Percentiles rank a stretch among this genome's conserved stretches.
These are phyloP conservation scores for Dicorynia guianensis DNA, from an alignment of 306 rosid species.

Conservation along the genomic window DNA sequence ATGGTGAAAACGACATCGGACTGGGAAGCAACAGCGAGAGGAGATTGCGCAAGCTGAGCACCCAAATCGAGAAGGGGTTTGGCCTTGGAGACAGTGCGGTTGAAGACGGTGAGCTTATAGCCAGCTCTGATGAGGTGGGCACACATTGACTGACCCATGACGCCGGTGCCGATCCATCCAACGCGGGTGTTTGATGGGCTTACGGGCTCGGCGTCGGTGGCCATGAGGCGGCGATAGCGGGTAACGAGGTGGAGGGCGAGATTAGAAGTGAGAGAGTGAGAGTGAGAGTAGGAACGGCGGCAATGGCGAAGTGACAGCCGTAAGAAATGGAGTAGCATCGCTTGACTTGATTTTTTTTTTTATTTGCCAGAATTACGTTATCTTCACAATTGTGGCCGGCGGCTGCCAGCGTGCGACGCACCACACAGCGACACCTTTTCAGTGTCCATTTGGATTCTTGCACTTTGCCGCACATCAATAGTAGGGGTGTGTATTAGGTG, in stretches of 20 bases:
- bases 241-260: slow-evolving; percentile 7
- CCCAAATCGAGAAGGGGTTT: slow-evolving; percentile 83
- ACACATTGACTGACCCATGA: slow-evolving; percentile 93
- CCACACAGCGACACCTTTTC: too few species aligned
- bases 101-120: slow-evolving; percentile 86
- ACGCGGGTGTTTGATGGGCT: slow-evolving; percentile 78
- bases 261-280: slow-evolving; percentile 31
- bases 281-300: not conserved
- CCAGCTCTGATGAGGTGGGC: slow-evolving; percentile 86
- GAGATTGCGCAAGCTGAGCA: slow-evolving; percentile 68
- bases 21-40: slow-evolving; percentile 68
- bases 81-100: slow-evolving; percentile 87
- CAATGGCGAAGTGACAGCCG: slow-evolving; percentile 32
- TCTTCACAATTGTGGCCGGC: too few species aligned
- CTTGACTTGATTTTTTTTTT: not conserved
- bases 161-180: slow-evolving; percentile 98
- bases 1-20: slow-evolving; percentile 91
- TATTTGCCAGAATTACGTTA: too few species aligned
- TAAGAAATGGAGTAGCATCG: slow-evolving; percentile 33
- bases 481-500: too few species aligned
- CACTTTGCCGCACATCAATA: too few species aligned
- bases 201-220: slow-evolving; percentile 50
- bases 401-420: too few species aligned
- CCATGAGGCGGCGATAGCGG: slow-evolving; percentile 57
- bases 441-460: too few species aligned